A percentile compares a stretch with the other conserved stretches of the same genome.
These are phyloP conservation scores for Kodamaea ohmeri DNA, from an alignment of 1,139 yeast genomes.

Conservation along the genomic window DNA sequence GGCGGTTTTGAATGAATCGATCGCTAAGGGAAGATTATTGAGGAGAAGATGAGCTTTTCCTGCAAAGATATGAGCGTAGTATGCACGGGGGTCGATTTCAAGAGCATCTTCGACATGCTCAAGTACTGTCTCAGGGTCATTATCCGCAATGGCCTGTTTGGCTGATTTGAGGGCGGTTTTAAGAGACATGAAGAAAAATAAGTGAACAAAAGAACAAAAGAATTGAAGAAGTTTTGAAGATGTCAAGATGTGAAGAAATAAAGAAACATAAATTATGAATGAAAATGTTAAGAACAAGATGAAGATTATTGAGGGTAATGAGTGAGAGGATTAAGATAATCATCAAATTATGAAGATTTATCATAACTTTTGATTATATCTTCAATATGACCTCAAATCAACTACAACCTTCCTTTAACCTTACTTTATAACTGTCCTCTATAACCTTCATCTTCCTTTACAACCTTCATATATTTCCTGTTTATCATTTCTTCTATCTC, in stretches of 20 bases:
- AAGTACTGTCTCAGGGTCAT: constrained; percentile 59
- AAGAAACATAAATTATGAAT: background rate
- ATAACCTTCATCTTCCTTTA: no score
- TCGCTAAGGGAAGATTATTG: constrained; percentile 43
- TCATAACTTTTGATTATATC: no score
- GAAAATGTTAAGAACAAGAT: background rate
- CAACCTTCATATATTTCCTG: background rate
- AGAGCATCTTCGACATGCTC: constrained; percentile 52
- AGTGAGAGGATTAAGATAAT: no score
- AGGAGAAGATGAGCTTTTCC: constrained; percentile 58
- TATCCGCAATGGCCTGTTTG: constrained; percentile 52
- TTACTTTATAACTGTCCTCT: no score
- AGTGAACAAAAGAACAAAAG: background rate
- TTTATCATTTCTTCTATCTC: background rate
- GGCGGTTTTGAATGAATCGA: constrained; percentile 53
- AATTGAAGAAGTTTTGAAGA: background rate
- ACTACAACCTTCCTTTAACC: no score
- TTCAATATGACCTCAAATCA: no score
- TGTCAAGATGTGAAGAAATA: background rate
- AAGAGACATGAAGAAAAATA: constrained; percentile 10
- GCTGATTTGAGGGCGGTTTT: constrained; percentile 57
- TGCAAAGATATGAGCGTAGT: constrained; percentile 61
- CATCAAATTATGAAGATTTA: no score
- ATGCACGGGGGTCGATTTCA: constrained; percentile 53
- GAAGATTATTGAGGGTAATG: no score